A percentile compares a stretch with the other conserved stretches of the same genome.
These are phyloP conservation scores for Candida germanica DNA, from an alignment of 805 yeast genomes.

Conservation along the genomic window DNA sequence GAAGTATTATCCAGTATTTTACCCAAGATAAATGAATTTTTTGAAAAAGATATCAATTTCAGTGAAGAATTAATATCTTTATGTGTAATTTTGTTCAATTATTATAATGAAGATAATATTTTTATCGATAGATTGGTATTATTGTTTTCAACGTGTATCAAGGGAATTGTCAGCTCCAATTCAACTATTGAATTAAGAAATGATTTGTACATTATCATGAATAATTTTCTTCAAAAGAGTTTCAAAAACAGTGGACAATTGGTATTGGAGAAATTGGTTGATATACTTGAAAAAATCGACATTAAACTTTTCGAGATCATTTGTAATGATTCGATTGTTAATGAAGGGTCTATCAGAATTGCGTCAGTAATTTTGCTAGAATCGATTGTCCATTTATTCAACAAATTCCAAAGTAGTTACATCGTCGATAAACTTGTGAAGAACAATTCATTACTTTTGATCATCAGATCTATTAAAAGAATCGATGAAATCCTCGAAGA, in stretches of 20 bases:
- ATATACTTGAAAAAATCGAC: constrained; percentile 60
- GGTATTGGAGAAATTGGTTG: constrained; percentile 46
- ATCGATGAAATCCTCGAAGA: constrained; percentile 55
- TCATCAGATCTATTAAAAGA: constrained; percentile 65
- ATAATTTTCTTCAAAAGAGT: constrained; percentile 57
- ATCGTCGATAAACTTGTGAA: constrained; percentile 60
- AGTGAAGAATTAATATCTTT: constrained; percentile 77
- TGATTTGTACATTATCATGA: constrained; percentile 73
- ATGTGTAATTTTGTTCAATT: constrained; percentile 64
- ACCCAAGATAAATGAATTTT: constrained; percentile 74
- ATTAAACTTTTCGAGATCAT: constrained; percentile 56
- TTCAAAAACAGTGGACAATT: constrained; percentile 30
- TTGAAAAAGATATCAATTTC: constrained; percentile 58
- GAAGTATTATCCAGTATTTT: constrained; percentile 73
- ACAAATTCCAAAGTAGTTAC: constrained; percentile 49
- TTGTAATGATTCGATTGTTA: constrained; percentile 74
- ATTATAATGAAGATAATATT: constrained; percentile 35
- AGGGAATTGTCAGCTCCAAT: constrained; percentile 68
- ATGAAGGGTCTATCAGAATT: constrained; percentile 73
- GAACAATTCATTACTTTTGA: constrained; percentile 60
- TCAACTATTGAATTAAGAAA: constrained; percentile 69
- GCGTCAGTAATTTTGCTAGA: constrained; percentile 77
- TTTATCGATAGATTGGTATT: constrained; percentile 55
- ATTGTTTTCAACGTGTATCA: constrained; percentile 68
- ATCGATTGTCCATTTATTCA: constrained; percentile 55